A percentile compares a stretch with the other conserved stretches of the same genome.
Evolutionary conservation across 2,329 filamentous ascomycete genomes (phyloP).

Genomic region (Trichoderma gracile): DNA sequence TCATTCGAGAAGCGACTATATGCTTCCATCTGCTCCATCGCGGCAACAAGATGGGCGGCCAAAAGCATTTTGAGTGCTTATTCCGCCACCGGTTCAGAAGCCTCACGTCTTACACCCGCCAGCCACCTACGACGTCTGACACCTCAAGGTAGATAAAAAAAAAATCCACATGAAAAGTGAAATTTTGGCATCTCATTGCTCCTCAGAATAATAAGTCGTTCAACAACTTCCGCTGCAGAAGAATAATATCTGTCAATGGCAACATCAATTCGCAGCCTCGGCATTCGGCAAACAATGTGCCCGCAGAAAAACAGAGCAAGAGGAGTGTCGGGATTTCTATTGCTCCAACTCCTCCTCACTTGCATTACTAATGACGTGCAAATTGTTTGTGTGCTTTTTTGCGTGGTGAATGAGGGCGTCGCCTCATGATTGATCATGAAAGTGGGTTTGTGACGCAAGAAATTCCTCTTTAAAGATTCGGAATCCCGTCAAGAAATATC

Average conservation of each 20-base stretch:
- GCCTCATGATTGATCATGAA: background rate
- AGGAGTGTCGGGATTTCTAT: background rate
- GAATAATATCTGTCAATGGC: background rate
- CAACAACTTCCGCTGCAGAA: background rate
- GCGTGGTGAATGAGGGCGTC: background rate
- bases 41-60: too few species aligned
- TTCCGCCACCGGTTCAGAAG: too few species aligned
- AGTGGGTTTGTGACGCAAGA: slow-evolving; percentile 19
- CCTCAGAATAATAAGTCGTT: too few species aligned
- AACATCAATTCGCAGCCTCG: background rate
- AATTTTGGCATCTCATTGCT: too few species aligned
- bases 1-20: too few species aligned
- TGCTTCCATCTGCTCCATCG: too few species aligned
- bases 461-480: background rate
- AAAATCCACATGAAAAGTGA: too few species aligned
- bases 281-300: slow-evolving; percentile 1
- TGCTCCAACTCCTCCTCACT: slow-evolving; percentile 14
- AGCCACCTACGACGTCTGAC: too few species aligned
- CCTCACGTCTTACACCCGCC: too few species aligned
- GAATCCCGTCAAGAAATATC: background rate
- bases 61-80: too few species aligned
- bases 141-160: too few species aligned
- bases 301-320: background rate
- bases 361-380: slow-evolving; percentile 14
- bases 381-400: background rate